phyloP scores from a whole-genome alignment of 2,329 filamentous ascomycete species.

The Pseudocercospora crystallina region DNA sequence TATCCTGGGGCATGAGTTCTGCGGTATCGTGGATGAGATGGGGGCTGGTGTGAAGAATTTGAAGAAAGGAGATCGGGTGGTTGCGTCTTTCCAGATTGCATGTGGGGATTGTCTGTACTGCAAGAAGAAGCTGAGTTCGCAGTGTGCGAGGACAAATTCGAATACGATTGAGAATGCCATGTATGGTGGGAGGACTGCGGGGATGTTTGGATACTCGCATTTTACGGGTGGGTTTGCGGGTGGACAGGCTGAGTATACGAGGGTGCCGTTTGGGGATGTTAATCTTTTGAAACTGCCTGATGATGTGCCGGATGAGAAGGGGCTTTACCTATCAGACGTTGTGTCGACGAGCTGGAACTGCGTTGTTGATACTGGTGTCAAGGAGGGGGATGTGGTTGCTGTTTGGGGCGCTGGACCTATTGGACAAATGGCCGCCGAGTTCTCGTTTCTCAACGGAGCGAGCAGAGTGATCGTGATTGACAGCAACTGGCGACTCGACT shows the following conservation, averaged over 20 bases:
- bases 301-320: conserved; percentile 80
- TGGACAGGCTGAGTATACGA: conserved; percentile 82
- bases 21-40: conserved; percentile 50
- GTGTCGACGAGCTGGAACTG: conserved; percentile 76
- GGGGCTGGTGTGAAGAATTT: conserved; percentile 45
- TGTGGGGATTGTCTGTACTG: conserved; percentile 71
- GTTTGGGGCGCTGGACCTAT: conserved; percentile 88
- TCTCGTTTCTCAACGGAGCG: conserved; percentile 69
- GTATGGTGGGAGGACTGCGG: conserved; percentile 76
- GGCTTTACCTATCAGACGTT: conserved; percentile 77
- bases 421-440: conserved; percentile 73
- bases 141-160: conserved; percentile 77
- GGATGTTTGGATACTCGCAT: conserved; percentile 60
- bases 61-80: conserved; percentile 60
- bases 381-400: conserved; percentile 72
- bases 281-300: conserved; percentile 79
- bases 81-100: conserved; percentile 84
- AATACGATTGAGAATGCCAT: conserved; percentile 70
- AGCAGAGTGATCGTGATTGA: conserved; percentile 77
- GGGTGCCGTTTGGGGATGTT: conserved; percentile 76
- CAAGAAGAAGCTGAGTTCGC: conserved; percentile 72
- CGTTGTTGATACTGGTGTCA: conserved; percentile 81
- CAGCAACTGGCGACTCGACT: conserved; percentile 68
- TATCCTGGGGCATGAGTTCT: conserved; percentile 55
- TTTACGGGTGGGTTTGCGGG: conserved; percentile 86